Evolutionary conservation across 2,329 filamentous ascomycete species (phyloP).

Genomic region (Aspergillus jensenii): DNA sequence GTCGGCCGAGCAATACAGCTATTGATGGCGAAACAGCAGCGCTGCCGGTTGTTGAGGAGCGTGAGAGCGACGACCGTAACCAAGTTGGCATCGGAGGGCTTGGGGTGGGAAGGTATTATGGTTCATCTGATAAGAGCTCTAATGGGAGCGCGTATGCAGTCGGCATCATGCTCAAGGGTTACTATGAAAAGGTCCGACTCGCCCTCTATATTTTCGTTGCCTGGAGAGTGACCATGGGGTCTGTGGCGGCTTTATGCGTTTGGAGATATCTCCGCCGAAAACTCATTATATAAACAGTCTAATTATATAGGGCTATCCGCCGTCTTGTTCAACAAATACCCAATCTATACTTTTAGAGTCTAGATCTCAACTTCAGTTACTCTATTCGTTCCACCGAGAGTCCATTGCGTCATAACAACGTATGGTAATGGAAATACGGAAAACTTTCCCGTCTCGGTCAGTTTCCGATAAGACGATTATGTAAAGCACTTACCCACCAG

Average conservation of each 20-base stretch:
- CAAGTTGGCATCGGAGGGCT: slow-evolving; percentile 40
- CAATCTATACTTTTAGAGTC: too few relatives aligned
- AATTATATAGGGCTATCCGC: background rate
- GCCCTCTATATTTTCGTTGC: slow-evolving; percentile 42
- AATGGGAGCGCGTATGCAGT: slow-evolving; percentile 37
- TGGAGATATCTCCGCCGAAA: slow-evolving; percentile 30
- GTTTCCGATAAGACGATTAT: background rate
- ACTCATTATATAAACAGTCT: background rate
- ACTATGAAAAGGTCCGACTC: slow-evolving; percentile 40
- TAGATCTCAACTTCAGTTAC: too few relatives aligned
- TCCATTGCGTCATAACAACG: background rate
- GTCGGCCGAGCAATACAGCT: slow-evolving; percentile 32
- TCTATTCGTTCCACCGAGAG: too few relatives aligned
- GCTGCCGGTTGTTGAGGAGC: slow-evolving; percentile 23
- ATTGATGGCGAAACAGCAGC: slow-evolving; percentile 36
- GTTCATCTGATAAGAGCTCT: slow-evolving; percentile 22
- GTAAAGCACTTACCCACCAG: background rate
- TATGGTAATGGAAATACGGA: background rate
- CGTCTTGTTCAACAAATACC: too few relatives aligned
- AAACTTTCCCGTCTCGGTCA: background rate
- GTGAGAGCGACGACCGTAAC: slow-evolving; percentile 29
- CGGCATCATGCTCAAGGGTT: slow-evolving; percentile 45
- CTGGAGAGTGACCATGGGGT: slow-evolving; percentile 36
- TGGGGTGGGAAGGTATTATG: slow-evolving; percentile 36
- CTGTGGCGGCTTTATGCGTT: slow-evolving; percentile 27